These are phyloP conservation scores for Iris macrosiphon DNA, from an alignment of 106 monocot species.

Conservation along the genomic window DNA sequence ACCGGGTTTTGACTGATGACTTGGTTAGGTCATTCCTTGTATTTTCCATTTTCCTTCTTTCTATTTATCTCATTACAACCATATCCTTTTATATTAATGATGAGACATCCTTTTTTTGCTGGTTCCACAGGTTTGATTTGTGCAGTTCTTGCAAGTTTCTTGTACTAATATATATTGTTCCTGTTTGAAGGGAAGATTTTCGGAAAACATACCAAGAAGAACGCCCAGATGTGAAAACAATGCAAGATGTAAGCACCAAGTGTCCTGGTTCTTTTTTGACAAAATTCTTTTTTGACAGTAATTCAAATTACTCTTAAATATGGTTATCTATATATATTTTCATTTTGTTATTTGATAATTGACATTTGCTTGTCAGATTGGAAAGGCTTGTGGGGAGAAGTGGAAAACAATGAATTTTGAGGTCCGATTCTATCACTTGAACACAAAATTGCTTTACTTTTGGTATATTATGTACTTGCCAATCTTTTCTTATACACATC, in stretches of 20 bases:
- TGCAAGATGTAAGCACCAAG: constrained; percentile 60
- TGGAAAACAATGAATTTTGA: constrained; percentile 91
- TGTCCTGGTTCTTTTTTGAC: neutral
- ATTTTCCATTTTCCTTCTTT: no score
- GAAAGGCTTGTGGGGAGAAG: constrained; percentile 93
- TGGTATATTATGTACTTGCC: neutral
- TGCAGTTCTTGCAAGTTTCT: no score
- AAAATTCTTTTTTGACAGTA: no score
- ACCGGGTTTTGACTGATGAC: no score
- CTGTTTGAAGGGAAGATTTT: constrained; percentile 80
- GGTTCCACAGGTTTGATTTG: no score
- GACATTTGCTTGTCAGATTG: constrained; percentile 48
- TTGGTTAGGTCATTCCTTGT: no score
- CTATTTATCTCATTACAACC: no score
- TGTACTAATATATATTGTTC: constrained; percentile 2
- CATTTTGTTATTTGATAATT: constrained; percentile 1
- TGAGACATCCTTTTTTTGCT: no score
- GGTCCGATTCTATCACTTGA: constrained; percentile 32
- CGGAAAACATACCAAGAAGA: constrained; percentile 71
- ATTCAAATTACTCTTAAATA: neutral
- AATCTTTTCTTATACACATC: no score
- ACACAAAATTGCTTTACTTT: neutral
- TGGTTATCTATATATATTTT: constrained; percentile 1
- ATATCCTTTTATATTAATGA: no score
- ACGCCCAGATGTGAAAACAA: constrained; percentile 80